Base-by-base conservation (phyloP, 768 basidiomycete genomes). In the Lactarius sp. region DNA sequence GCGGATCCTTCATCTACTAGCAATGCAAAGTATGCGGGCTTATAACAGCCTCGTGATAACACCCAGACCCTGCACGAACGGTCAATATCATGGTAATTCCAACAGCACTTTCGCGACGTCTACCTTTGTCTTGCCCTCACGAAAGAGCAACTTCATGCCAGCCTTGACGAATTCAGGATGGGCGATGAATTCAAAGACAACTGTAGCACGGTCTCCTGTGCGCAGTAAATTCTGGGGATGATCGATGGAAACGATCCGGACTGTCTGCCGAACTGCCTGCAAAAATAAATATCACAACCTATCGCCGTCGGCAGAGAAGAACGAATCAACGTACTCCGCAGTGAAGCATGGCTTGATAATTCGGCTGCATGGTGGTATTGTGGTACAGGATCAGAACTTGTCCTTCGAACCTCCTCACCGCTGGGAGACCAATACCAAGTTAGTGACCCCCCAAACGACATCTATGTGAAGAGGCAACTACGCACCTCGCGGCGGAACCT, bases 91-190 rank as follows among this genome's bases (percentile, higher is more conserved):
- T 27, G n/a, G 20, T 59, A 41, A n/a, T 57, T 12, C 20, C 47
- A 44, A 67, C 42, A 54, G 16, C 36, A 20, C 49, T 33, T 20
- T n/a, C 14, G n/a, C 41, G 13, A 34, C 5, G 70, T 78, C 39
- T 56, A 87, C 94, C 81, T 97, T 98, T 0, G 94, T 97, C 78
- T 93, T 94, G 4, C 95, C 96, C 75, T 98, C 97, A 46, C 96
- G 80, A 73, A 98, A 94, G 13, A 99, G 75, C 27, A 96, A 79
- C 75, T 94, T 93, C 87, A 92, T 92, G 33, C 95, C 95, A 68
- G 87, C 88, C 73, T 95, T 94, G 66, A 98, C 79, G 72, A 87
- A 95, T 78, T 97, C 96, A 0, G 92, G 88, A 59, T 90, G 88
- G 14, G 90, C 87, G 59, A 96, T 91, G 71, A 98, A 96, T 76